Evolutionary conservation across 176 grass and related monocot genomes (phyloP), one percentile per base, ranked within the genome.

Genomic region (Pharus latifolius): DNA sequence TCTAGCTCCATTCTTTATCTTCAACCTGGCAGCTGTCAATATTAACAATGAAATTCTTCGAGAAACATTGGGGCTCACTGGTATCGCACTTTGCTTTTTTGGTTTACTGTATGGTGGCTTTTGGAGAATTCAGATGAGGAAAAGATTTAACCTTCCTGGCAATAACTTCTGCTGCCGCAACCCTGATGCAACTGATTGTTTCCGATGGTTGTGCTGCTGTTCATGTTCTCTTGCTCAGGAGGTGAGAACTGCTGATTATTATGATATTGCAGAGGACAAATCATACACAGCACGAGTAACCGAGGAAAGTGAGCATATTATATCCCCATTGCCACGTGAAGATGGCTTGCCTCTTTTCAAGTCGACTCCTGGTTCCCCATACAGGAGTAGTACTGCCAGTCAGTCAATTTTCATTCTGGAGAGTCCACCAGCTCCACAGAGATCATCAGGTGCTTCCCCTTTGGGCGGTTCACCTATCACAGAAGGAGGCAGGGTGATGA

Each of bases 121-220:
- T 43, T 98, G 95, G 95, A 93, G 95, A 76, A 93, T 98, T 48
- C 95, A 91, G 35, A 91, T 98, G 95, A 79, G 95, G 79, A 98
- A 81, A 67, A 91, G 87, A 65, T 98, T 80, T 52, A 93, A 85
- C 56, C 82, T 98, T 13, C 95, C 95, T 0, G 72, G 37, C 7
- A 88, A 68, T 40, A 75, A 22, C 15, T 78, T 91, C 52, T 91
- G 87, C 61, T 94, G 84, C 62, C 66, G 76, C 23, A 85, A 62
- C 51, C 78, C 89, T 1, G 64, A 91, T 0, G 27, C 45, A 1
- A 80, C 69, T 0, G 95, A 99, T 44, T 93, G 86, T 57, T 72
- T 85, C 20, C 76, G 88, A 44, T 99, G 90, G 95, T 17, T 99
- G 78, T 91, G 63, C 65, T 94, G 90, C 75, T 99, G 87, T 28